Conservation (phyloP, 2,329 filamentous ascomycete genomes). For the Furcasterigmium furcatum region DNA sequence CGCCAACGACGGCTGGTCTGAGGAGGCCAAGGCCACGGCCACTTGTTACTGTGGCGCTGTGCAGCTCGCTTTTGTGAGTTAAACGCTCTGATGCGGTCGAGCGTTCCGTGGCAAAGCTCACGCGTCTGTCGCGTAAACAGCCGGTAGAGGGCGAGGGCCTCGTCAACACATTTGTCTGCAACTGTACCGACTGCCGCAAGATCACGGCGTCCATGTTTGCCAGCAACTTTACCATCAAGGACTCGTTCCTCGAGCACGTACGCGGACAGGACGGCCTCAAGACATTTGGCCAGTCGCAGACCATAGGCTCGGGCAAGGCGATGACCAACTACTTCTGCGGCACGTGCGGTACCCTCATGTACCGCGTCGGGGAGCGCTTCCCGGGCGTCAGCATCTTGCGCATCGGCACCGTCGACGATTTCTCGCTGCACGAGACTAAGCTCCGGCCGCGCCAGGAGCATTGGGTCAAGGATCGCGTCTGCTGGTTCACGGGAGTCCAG, state of each 20-base stretch:
- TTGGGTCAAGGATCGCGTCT: too few species aligned
- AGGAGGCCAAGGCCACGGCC: not conserved
- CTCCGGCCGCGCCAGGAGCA: too few species aligned
- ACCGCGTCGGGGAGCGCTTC: slow-evolving; percentile 40
- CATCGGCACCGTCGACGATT: slow-evolving; percentile 62
- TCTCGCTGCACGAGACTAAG: slow-evolving; percentile 51
- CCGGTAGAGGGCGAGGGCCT: slow-evolving; percentile 42
- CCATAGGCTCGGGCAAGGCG: slow-evolving; percentile 38
- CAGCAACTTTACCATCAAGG: slow-evolving; percentile 50
- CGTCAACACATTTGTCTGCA: slow-evolving; percentile 51
- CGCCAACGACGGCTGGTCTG: not conserved
- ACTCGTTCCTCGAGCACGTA: slow-evolving; percentile 40
- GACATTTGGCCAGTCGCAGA: slow-evolving; percentile 39
- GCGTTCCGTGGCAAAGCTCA: too few species aligned
- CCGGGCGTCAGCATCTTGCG: slow-evolving; percentile 46
- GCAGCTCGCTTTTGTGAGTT: slow-evolving; percentile 49
- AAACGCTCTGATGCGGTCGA: too few species aligned
- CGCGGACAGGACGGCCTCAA: slow-evolving; percentile 50
- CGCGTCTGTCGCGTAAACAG: too few species aligned
- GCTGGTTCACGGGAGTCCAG: too few species aligned
- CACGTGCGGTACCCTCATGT: slow-evolving; percentile 59
- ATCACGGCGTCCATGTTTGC: slow-evolving; percentile 61
- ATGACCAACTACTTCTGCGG: slow-evolving; percentile 64
- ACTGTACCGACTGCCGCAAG: slow-evolving; percentile 61
- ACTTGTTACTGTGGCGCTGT: slow-evolving; percentile 55